A percentile compares a stretch with the other conserved stretches of the same genome.
phyloP scores from a whole-genome alignment of 2,329 filamentous ascomycete genomes.

The Pseudogymnoascus sp. region DNA sequence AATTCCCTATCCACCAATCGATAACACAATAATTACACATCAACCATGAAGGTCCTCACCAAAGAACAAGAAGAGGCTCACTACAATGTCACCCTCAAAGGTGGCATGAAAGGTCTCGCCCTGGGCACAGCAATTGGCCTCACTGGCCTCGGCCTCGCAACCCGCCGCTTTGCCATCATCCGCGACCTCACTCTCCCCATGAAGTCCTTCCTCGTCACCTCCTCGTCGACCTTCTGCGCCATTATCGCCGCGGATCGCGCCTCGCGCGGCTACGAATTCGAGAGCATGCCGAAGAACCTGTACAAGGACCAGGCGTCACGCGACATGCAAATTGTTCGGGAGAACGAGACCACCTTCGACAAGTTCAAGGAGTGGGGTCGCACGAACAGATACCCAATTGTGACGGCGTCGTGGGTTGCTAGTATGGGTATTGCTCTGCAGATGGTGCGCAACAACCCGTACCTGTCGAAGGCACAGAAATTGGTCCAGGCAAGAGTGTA shows the following conservation, averaged over 20 bases:
- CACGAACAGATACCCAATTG: conserved; percentile 61
- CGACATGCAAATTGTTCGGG: conserved; percentile 45
- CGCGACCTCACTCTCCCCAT: conserved; percentile 79
- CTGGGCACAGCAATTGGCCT: conserved; percentile 61
- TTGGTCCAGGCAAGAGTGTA: conserved; percentile 71
- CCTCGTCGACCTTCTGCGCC: conserved; percentile 72
- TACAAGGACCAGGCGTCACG: conserved; percentile 60
- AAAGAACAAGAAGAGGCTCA: conserved; percentile 87
- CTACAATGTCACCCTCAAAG: conserved; percentile 72
- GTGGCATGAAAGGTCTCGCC: conserved; percentile 61
- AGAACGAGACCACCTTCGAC: conserved; percentile 29
- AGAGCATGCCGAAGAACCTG: conserved; percentile 57
- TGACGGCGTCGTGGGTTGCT: conserved; percentile 59
- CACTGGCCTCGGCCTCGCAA: conserved; percentile 37
- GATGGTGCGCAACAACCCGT: conserved; percentile 56
- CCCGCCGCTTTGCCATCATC: conserved; percentile 69
- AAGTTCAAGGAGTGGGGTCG: conserved; percentile 64
- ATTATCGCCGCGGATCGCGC: conserved; percentile 79
- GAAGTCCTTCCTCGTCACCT: conserved; percentile 82
- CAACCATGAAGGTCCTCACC: conserved; percentile 82
- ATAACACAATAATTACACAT: neutral
- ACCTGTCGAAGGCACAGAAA: conserved; percentile 58
- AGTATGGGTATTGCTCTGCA: conserved; percentile 57
- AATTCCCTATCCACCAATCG: conserved; percentile 1
- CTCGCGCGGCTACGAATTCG: conserved; percentile 63